These are phyloP conservation scores for Beta lomatogona DNA, from an alignment of 179 eudicot genomes.

Conservation along the genomic window DNA sequence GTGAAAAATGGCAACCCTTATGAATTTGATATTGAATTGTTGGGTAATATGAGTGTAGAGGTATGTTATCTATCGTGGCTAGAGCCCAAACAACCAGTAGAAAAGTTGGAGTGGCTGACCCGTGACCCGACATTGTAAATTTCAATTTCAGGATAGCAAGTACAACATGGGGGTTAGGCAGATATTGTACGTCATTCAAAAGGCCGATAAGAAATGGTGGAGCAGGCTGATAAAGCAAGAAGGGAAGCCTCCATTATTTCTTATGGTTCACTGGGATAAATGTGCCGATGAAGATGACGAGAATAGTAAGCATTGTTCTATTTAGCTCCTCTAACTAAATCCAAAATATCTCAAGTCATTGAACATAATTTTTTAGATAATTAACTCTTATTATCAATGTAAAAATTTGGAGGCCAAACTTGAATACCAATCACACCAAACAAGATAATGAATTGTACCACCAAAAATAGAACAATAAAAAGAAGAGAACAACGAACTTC, in stretches of 20 bases:
- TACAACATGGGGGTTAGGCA: slow-evolving; percentile 55
- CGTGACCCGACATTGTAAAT: too few relatives aligned
- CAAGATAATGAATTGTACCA: too few relatives aligned
- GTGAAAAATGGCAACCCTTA: slow-evolving; percentile 55
- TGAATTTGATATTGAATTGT: slow-evolving; percentile 60
- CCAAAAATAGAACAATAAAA: too few relatives aligned
- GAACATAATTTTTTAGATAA: too few relatives aligned
- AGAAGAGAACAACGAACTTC: too few relatives aligned
- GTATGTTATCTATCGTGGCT: slow-evolving; percentile 28
- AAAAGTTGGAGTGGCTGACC: slow-evolving; percentile 2
- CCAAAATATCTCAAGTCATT: too few relatives aligned
- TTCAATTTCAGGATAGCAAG: slow-evolving; percentile 62
- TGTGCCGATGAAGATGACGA: slow-evolving; percentile 88
- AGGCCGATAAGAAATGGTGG: slow-evolving; percentile 83
- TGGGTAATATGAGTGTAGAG: slow-evolving; percentile 61
- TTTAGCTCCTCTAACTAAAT: background rate
- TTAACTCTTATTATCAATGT: too few relatives aligned
- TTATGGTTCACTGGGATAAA: slow-evolving; percentile 84
- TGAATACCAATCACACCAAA: too few relatives aligned
- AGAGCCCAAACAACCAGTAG: background rate
- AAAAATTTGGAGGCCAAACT: too few relatives aligned
- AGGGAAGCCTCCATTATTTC: slow-evolving; percentile 62
- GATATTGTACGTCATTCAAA: slow-evolving; percentile 55
- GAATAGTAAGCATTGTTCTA: slow-evolving; percentile 37
- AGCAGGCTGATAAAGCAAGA: slow-evolving; percentile 60